These are phyloP conservation scores for Penicillium simplicissimum DNA, from an alignment of 495 filamentous ascomycete species.

Conservation along the genomic window DNA sequence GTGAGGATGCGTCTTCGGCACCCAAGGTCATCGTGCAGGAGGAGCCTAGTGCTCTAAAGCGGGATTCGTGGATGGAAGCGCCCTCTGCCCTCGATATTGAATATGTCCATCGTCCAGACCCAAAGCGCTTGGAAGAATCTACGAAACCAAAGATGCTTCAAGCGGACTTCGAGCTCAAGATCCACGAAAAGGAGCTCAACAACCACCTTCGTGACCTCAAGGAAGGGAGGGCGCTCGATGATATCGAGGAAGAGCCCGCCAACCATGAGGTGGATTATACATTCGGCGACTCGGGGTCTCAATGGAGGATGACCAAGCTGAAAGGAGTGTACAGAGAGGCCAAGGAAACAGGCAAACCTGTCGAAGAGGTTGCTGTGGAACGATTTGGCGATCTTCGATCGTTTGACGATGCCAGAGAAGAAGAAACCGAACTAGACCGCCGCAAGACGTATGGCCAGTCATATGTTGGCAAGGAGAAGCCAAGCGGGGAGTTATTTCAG, in stretches of 20 bases:
- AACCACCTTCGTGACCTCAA: conserved; percentile 64
- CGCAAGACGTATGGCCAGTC: conserved; percentile 80
- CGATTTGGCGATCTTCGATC: conserved; percentile 78
- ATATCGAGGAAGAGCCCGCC: conserved; percentile 51
- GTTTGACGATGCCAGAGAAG: conserved; percentile 93
- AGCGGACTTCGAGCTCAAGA: conserved; percentile 70
- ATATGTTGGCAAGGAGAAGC: conserved; percentile 85
- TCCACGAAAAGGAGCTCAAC: conserved; percentile 83
- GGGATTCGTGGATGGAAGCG: conserved; percentile 94
- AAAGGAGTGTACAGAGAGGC: conserved; percentile 81
- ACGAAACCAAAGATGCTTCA: conserved; percentile 53
- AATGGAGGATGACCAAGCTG: conserved; percentile 95
- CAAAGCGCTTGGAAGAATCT: conserved; percentile 38
- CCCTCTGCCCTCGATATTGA: conserved; percentile 81
- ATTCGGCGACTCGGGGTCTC: conserved; percentile 86
- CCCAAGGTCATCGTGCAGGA: conserved; percentile 36
- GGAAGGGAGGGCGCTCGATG: conserved; percentile 54
- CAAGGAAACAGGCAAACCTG: conserved; percentile 64
- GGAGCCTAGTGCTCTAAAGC: conserved; percentile 45
- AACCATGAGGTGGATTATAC: conserved; percentile 74
- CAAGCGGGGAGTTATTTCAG: conserved; percentile 80
- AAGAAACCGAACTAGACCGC: conserved; percentile 88
- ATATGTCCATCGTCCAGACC: conserved; percentile 70
- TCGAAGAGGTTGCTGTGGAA: conserved; percentile 81
- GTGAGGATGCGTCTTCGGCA: conserved; percentile 26